These are phyloP conservation scores for Hypoxylon intermedium DNA, from an alignment of 495 filamentous ascomycete genomes.

Conservation along the genomic window DNA sequence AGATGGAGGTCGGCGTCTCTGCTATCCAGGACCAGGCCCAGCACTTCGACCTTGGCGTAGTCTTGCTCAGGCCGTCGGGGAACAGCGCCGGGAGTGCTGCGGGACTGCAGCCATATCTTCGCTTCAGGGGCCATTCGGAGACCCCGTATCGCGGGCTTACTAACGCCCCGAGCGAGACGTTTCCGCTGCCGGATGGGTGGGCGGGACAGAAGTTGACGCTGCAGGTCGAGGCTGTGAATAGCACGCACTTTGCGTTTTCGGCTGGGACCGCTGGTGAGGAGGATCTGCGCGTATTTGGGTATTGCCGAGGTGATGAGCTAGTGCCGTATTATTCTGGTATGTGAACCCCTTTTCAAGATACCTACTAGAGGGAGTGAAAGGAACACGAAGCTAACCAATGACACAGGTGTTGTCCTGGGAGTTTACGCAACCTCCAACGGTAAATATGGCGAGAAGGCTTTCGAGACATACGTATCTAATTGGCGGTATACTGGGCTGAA, in stretches of 20 bases:
- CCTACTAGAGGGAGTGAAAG: background rate
- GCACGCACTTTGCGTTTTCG: slow-evolving; percentile 45
- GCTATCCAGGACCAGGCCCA: slow-evolving; percentile 46
- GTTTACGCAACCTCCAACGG: slow-evolving; percentile 49
- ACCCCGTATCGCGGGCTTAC: background rate
- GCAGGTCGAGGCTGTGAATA: slow-evolving; percentile 40
- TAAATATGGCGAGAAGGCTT: slow-evolving; percentile 23
- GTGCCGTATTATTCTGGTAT: slow-evolving; percentile 7
- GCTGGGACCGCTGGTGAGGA: slow-evolving; percentile 25
- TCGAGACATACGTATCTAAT: slow-evolving; percentile 36
- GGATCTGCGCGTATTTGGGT: background rate
- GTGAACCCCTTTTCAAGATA: background rate
- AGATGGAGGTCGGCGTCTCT: slow-evolving; percentile 34
- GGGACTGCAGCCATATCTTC: slow-evolving; percentile 8
- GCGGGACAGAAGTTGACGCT: slow-evolving; percentile 20
- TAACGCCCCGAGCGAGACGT: background rate
- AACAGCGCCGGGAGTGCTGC: background rate
- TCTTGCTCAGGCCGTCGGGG: slow-evolving; percentile 9
- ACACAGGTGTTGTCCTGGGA: slow-evolving; percentile 26
- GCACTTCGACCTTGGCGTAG: slow-evolving; percentile 47
- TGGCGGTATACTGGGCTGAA: slow-evolving; percentile 40
- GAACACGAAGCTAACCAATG: background rate
- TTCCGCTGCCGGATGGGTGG: slow-evolving; percentile 23
- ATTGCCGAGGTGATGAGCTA: slow-evolving; percentile 3
- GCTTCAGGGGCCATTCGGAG: slow-evolving; percentile 27